Evolutionary conservation across 2,329 filamentous ascomycete genomes (phyloP), one percentile per base, ranked within the genome.

Genomic region (Thermoascus crustaceus): DNA sequence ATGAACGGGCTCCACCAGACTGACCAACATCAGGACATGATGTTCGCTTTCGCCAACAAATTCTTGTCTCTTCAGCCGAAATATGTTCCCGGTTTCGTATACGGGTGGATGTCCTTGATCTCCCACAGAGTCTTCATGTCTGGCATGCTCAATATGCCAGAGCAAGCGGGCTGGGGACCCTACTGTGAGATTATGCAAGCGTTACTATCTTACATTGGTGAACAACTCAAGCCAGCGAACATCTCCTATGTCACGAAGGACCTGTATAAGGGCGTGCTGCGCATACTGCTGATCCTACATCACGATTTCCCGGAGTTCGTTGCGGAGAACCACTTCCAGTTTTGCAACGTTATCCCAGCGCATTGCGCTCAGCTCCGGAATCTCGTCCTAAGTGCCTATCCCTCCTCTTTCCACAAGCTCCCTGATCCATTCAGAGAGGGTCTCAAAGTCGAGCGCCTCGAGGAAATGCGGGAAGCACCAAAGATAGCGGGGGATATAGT

Each of bases 251-350:
- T 84, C 33, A 77, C 80, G 21, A 88, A 85, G 56, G 85, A 89
- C 36, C 76, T 94, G 42, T 95, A 94, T 58, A 80, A 85, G 41
- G 86, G 82, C 6, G 77, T 84, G 1, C 67, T 94, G 31, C 87
- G 93, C 53, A 75, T 95, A 40, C 66, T 96, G 36, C 68, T 94
- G 21, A 75, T 94, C 34, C 68, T 98, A 35, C 85, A 94, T 48
- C 91, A 96, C 54, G 91, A 98, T 58, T 96, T 86, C 61, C 84
- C 89, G 0, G 87, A 95, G 38, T 98, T 94, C 60, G 66, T 98
- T 26, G 82, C 85, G 4, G 85, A 88, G 49, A 86, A 94, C 57
- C 85, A 94, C 54, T 78, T 85, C 47, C 76, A 78, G 47, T 76
- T 98, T 34, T 87, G 82, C 64, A 80, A 83, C 48, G 78, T 77